A percentile compares a stretch with the other conserved stretches of the same genome.
phyloP scores from a whole-genome alignment of 176 grass and related monocot genomes.

The Oryza brachyantha region DNA sequence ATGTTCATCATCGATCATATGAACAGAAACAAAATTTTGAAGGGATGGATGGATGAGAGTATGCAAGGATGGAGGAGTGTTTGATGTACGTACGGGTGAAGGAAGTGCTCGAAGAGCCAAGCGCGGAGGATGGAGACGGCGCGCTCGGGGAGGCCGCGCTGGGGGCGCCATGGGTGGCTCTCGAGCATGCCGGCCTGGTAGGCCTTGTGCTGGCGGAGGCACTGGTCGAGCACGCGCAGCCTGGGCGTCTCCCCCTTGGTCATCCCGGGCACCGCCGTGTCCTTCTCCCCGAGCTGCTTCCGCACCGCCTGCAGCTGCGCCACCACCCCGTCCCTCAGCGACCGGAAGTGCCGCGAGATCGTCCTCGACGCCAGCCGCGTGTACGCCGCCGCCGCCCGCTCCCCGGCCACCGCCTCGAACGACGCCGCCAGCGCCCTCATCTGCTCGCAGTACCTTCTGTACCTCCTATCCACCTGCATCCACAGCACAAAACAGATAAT shows the following conservation, averaged over 20 bases:
- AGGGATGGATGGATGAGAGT: no score
- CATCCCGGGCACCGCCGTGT: slow-evolving; percentile 20
- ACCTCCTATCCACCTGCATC: slow-evolving; percentile 86
- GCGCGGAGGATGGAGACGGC: slow-evolving; percentile 80
- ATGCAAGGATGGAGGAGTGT: no score
- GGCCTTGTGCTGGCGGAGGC: slow-evolving; percentile 68
- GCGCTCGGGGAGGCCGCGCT: slow-evolving; percentile 77
- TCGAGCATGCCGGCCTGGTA: slow-evolving; percentile 65
- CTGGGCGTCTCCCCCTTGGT: slow-evolving; percentile 66
- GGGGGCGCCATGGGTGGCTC: slow-evolving; percentile 76
- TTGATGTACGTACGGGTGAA: slow-evolving; percentile 78
- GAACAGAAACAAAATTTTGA: no score
- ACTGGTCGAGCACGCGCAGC: slow-evolving; percentile 72
- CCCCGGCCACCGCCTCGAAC: slow-evolving; percentile 78
- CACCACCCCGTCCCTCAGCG: slow-evolving; percentile 63
- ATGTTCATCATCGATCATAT: background rate
- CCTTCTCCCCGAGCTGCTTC: slow-evolving; percentile 68
- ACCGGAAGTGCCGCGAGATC: slow-evolving; percentile 78
- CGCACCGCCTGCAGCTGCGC: slow-evolving; percentile 51
- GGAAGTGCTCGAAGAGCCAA: slow-evolving; percentile 89
- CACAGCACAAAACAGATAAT: no score
- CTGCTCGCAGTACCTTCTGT: slow-evolving; percentile 77
- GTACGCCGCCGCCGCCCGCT: slow-evolving; percentile 57
- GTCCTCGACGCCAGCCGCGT: slow-evolving; percentile 62
- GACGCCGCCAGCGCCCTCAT: slow-evolving; percentile 58